Base-by-base conservation (phyloP, 169 alveolate genomes). In the Eimeria falciformis region DNA sequence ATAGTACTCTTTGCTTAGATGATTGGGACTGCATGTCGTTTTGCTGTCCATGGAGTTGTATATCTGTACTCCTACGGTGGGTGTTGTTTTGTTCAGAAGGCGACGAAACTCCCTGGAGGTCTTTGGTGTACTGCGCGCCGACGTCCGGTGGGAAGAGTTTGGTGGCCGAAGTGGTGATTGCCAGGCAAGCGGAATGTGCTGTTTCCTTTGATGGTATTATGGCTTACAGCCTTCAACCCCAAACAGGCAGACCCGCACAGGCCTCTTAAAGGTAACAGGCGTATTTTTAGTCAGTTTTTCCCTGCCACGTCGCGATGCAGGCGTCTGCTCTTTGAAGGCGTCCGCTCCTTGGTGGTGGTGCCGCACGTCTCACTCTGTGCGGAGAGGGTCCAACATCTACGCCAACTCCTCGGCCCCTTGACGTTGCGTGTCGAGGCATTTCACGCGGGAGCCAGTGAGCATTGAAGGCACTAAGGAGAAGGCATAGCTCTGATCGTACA, bases 71-170 rank as follows among this genome's bases (percentile, higher is more conserved):
- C 9, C 14, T 21, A 69, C 25, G 81, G 12, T 27, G 33, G 14
- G 9, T 25, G 18, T 14, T 12, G 3, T 14, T 45, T 23, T 46
- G 23, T 25, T 23, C 91, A 83, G 78, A 43, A 9, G 68, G 81
- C 25, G 81, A 37, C 18, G 46, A 27, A 33, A n/a, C 29, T 45
- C 37, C 29, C 69, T 83, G 94, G 73, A 68, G 85, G 40, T 78
- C 90, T n/a, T 78, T 97, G 45, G 93, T 97, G 37, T 97, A 97
- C 92, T 95, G 97, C 37, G 97, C 98, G 17, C 98, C 98, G 37
- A 97, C 98, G 18, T 93, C 97, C 55, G 97, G 97, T 4, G 98
- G 98, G n/a, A 97, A 97, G 86, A 90, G 97, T 21, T 84, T 97
- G 27, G 98, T 97, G 14, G 94, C 97, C 33, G 98, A 97, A 45